A percentile compares a stretch with the other conserved stretches of the same genome.
These are phyloP conservation scores for Paramecium sonneborni DNA, from an alignment of 73 alveolate species.

Conservation along the genomic window DNA sequence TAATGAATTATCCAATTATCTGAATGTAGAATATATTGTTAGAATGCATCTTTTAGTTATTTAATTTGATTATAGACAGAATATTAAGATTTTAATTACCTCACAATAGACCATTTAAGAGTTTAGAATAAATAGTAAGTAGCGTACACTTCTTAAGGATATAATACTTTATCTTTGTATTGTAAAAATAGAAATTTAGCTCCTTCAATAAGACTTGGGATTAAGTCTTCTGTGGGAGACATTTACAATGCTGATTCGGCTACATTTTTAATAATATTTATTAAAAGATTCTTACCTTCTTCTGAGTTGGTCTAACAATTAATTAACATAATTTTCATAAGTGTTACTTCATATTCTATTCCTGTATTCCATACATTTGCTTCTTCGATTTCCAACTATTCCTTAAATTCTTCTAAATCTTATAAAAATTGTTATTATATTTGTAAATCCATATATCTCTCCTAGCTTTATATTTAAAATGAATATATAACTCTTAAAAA, in stretches of 20 bases:
- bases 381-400: not conserved
- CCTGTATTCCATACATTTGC: not conserved
- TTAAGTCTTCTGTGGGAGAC: not conserved
- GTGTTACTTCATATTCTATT: not conserved
- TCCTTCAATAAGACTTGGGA: not conserved
- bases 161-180: not conserved
- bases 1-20: not conserved
- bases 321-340: not conserved
- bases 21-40: not conserved
- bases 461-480: not conserved
- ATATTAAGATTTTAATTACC: not conserved
- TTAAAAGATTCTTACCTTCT: not conserved
- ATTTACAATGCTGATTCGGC: not conserved
- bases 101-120: not conserved
- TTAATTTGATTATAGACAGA: not conserved
- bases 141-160: not conserved
- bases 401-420: not conserved
- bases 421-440: not conserved
- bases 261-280: not conserved
- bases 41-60: not conserved
- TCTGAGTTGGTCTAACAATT: not conserved
- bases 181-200: not conserved
- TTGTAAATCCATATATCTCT: not conserved
- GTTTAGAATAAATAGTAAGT: not conserved
- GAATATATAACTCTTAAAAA: not conserved